phyloP scores from a whole-genome alignment of 495 filamentous ascomycete species.

The Polyplosphaeria fusca region DNA sequence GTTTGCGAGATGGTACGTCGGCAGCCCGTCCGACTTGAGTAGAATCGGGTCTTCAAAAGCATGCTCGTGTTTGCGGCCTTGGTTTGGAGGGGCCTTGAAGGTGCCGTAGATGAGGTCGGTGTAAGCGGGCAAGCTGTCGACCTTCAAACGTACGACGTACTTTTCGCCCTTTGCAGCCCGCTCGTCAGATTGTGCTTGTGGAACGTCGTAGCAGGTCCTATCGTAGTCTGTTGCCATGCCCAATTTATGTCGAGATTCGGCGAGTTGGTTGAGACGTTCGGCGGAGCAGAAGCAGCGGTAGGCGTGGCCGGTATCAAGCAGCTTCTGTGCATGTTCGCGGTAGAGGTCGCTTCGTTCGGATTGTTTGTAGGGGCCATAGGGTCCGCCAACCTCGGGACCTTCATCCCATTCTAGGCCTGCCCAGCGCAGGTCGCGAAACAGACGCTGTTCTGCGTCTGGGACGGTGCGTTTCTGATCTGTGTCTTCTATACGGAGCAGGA shows the following conservation, averaged over 20 bases:
- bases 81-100: conserved; percentile 41
- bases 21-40: conserved; percentile 83
- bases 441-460: conserved; percentile 66
- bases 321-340: conserved; percentile 62
- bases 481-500: conserved; percentile 88
- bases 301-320: conserved; percentile 68
- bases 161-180: conserved; percentile 63
- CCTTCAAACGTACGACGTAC: conserved; percentile 75
- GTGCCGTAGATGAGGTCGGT: conserved; percentile 72
- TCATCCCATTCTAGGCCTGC: conserved; percentile 92
- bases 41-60: conserved; percentile 76
- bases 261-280: conserved; percentile 63
- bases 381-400: conserved; percentile 77
- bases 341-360: conserved; percentile 80
- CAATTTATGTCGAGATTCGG: conserved; percentile 54
- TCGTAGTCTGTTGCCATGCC: conserved; percentile 72
- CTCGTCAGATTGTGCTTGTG: conserved; percentile 62
- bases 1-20: conserved; percentile 96
- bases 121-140: conserved; percentile 57
- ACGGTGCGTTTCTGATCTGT: conserved; percentile 90
- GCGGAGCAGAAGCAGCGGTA: conserved; percentile 92
- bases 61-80: conserved; percentile 43
- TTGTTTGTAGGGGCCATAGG: conserved; percentile 76
- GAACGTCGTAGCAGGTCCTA: conserved; percentile 67
- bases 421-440: conserved; percentile 81